Evolutionary conservation across 2,329 filamentous ascomycete species (phyloP).

Genomic region (Diaporthe amygdali): DNA sequence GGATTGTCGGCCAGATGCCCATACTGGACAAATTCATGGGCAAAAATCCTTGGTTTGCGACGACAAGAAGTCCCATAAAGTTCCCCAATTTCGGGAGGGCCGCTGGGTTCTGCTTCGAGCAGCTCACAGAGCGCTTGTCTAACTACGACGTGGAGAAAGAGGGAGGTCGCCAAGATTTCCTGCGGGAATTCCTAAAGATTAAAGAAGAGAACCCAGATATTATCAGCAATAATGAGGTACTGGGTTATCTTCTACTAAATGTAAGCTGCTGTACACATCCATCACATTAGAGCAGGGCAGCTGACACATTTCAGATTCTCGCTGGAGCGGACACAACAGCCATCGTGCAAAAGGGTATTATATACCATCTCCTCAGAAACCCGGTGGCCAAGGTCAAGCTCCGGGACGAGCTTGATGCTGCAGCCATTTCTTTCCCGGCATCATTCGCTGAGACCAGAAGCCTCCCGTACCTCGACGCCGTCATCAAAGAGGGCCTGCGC

Average conservation of each 20-base stretch:
- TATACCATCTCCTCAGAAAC: background rate
- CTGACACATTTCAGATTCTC: background rate
- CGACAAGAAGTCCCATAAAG: background rate
- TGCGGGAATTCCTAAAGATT: background rate
- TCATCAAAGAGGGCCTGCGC: background rate
- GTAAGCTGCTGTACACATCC: background rate
- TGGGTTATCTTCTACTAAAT: background rate
- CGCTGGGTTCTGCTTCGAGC: background rate
- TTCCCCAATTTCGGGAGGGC: background rate
- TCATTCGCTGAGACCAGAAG: background rate
- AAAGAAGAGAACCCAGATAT: background rate
- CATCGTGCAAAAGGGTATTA: slow-evolving; percentile 3
- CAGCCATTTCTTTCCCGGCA: background rate
- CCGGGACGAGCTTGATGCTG: background rate
- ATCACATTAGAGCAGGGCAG: background rate
- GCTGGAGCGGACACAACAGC: slow-evolving; percentile 1
- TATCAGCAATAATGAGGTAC: background rate
- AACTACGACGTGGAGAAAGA: background rate
- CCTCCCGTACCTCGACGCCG: background rate
- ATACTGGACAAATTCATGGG: background rate
- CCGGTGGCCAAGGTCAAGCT: background rate
- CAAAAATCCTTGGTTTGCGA: background rate
- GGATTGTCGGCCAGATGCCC: slow-evolving; percentile 1
- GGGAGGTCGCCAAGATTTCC: background rate
- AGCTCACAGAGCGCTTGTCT: background rate